phyloP scores from a whole-genome alignment of 257 asterid genomes.

The Echites panduratus region DNA sequence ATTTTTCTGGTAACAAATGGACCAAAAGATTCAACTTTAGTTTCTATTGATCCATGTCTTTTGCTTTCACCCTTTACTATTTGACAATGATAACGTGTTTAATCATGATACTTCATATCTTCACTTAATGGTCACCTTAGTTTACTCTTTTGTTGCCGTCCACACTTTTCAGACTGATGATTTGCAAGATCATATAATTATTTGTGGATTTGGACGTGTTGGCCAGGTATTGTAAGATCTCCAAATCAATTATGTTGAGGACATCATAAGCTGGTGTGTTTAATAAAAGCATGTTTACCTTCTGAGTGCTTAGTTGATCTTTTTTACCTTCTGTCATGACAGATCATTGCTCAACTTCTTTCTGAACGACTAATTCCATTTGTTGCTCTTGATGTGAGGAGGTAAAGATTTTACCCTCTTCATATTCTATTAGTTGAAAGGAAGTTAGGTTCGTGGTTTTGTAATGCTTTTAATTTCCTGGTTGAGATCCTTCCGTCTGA shows the following conservation, averaged over 20 bases:
- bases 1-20: not conserved
- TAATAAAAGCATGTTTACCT: not conserved
- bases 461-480: not conserved
- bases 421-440: not conserved
- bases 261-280: conserved; percentile 3
- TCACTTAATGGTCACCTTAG: not conserved
- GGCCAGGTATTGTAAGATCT: conserved; percentile 66
- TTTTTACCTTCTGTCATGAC: conserved; percentile 22
- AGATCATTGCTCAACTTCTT: conserved; percentile 99
- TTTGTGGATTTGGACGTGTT: conserved; percentile 99
- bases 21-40: not conserved
- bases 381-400: conserved; percentile 98
- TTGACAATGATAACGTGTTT: not conserved
- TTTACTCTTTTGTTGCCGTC: conserved; percentile 16
- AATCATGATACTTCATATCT: not conserved
- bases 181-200: conserved; percentile 94
- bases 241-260: not conserved
- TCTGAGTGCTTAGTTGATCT: conserved; percentile 9
- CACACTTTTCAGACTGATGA: conserved; percentile 75
- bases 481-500: not conserved
- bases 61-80: not conserved
- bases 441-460: not conserved
- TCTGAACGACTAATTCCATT: conserved; percentile 97
- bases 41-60: not conserved
- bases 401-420: conserved; percentile 37